Evolutionary conservation across 306 rosid species (phyloP), one percentile per base, ranked within the genome.

Genomic region (Cicer cuneatum): DNA sequence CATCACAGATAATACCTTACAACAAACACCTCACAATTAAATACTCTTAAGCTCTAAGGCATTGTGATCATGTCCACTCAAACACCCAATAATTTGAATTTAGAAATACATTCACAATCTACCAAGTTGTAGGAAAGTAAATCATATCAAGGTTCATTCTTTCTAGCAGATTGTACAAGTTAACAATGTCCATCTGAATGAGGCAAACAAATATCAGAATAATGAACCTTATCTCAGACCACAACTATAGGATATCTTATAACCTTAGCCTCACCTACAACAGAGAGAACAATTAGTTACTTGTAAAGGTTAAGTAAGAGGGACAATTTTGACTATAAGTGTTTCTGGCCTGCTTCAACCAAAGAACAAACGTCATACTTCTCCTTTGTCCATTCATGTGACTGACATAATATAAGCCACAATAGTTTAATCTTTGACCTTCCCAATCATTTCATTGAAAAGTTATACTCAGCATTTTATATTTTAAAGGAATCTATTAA

Each of bases 21-120:
- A 78, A 62, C 49, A 61, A 54, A 62, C 65, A 73, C 46, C 66
- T 72, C 68, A 41, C 66, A 77, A 38, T 71, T 19, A 8, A 59
- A 66, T 9, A 40, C 38, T 46, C 58, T 19, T 14, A 66, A 71
- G 47, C 72, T 71, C 45, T 59, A 75, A 67, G 57, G 48, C 64
- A 72, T 45, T 42, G 54, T 18, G 60, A 11, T 12, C 72, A 10
- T 61, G 47, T 68, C 38, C 47, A 46, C 62, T 52, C 42, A 57
- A 52, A 73, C 69, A 47, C 75, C 62, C 47, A 67, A 24, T 14
- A 39, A 38, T 14, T 49, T 63, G 43, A 21, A 45, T 43, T 19
- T 48, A 69, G 51, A 38, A 37, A 40, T 41, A 65, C 47, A 57
- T 69, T 56, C 52, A 69, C 47, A 39, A 33, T 40, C 72, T 43